Evolutionary conservation across 768 basidiomycete species (phyloP).

Genomic region (Leucosporidium scottii): DNA sequence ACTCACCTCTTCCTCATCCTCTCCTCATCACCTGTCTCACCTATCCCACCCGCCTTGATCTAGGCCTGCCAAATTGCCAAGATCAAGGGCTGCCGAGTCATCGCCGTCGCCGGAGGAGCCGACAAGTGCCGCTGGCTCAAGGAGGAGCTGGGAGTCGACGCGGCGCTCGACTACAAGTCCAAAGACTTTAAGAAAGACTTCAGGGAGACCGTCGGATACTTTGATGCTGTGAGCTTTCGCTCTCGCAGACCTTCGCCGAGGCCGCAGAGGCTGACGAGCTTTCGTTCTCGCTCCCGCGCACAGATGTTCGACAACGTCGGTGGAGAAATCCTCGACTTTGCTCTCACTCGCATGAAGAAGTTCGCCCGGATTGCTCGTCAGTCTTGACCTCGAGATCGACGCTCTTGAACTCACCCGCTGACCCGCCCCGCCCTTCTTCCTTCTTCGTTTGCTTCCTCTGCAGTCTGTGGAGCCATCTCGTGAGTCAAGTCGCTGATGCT

Average conservation of each 20-base stretch:
- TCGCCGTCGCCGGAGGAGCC: conserved; percentile 74
- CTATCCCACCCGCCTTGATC: too few species aligned
- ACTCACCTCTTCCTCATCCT: not conserved
- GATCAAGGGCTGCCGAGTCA: conserved; percentile 62
- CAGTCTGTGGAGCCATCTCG: conserved; percentile 48
- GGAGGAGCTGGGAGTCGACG: conserved; percentile 72
- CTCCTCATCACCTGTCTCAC: too few species aligned
- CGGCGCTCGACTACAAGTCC: conserved; percentile 81
- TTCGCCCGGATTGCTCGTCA: conserved; percentile 69
- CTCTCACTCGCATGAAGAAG: conserved; percentile 65
- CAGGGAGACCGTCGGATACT: conserved; percentile 59
- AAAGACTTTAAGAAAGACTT: conserved; percentile 62
- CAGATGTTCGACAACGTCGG: conserved; percentile 39
- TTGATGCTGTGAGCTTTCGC: conserved; percentile 47
- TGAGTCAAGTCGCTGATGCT: not conserved
- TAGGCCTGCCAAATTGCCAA: conserved; percentile 70
- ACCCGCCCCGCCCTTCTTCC: not conserved
- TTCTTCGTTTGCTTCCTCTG: too few species aligned
- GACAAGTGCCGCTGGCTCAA: conserved; percentile 85
- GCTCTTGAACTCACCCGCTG: not conserved
- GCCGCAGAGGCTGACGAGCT: too few species aligned
- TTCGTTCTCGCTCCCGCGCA: not conserved
- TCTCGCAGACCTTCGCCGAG: not conserved
- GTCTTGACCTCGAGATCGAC: conserved; percentile 44
- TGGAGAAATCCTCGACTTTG: conserved; percentile 74